A percentile compares a stretch with the other conserved stretches of the same genome.
phyloP scores from a whole-genome alignment of 306 rosid species.

The Hippophae gyantsensis region DNA sequence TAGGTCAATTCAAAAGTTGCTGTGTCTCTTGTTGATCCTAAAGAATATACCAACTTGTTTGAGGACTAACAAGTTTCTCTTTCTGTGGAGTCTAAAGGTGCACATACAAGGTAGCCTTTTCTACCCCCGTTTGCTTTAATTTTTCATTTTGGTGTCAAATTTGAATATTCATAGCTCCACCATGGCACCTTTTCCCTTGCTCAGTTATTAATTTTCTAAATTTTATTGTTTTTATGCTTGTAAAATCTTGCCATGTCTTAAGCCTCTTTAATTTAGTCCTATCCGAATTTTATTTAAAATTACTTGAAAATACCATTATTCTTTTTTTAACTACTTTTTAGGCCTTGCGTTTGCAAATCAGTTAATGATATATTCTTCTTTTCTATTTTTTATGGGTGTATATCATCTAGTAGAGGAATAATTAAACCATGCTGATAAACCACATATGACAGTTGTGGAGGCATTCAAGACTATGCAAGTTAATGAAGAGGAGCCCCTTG shows the following conservation, averaged over 20 bases:
- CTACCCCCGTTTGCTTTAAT: background rate
- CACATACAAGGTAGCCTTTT: constrained; percentile 48
- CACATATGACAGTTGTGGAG: constrained; percentile 75
- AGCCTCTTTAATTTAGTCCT: too few relatives aligned
- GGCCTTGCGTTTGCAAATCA: constrained; percentile 12
- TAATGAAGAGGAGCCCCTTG: constrained; percentile 60
- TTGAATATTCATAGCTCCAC: too few relatives aligned
- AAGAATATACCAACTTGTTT: constrained; percentile 88
- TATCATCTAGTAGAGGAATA: constrained; percentile 68
- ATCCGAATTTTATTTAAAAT: background rate
- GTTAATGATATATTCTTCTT: constrained; percentile 19
- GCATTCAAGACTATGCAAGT: constrained; percentile 74
- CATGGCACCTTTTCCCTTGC: background rate
- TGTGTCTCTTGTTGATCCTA: constrained; percentile 94
- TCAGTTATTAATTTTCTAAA: background rate
- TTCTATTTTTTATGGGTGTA: constrained; percentile 46
- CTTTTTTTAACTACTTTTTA: background rate
- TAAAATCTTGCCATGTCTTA: too few relatives aligned
- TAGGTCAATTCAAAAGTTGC: constrained; percentile 97
- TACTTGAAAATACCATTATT: background rate
- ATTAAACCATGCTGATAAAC: constrained; percentile 42
- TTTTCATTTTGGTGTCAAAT: too few relatives aligned
- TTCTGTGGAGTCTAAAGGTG: constrained; percentile 72
- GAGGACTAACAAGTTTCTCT: constrained; percentile 98
- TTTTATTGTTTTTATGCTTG: too few relatives aligned